Base-by-base conservation (phyloP, 2,329 filamentous ascomycete genomes). In the Colletotrichum sp. region DNA sequence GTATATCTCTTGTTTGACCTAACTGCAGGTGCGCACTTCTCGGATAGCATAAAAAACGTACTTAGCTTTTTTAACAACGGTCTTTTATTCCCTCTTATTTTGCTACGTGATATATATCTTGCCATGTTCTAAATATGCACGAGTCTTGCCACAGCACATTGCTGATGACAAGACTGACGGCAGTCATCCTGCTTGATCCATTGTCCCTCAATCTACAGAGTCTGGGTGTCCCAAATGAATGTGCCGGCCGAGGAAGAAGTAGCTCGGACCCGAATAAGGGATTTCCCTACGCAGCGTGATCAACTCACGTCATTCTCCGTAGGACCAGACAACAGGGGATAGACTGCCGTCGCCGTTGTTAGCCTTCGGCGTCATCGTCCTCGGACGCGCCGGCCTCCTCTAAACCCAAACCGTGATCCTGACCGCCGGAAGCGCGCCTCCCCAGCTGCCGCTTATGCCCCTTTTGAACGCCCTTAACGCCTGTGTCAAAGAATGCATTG, bases 321-420 rank as follows among this genome's bases (percentile, higher is more conserved):
- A 91, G 90, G 89, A 91, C 88, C 89, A 92, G 90, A 87, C 87
- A 89, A 91, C 90, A 93, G 92, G 91, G 92, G 90, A 90, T 91
- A 90, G 89, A 90, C 90, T 89, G 89, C 89, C 90, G 90, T 89
- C 88, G 83, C 88, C 86, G 79, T 81, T 81, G 87, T 87, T 88
- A 90, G 81, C 91, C 92, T 80, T 94, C 79, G 28, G 74, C 71
- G 36, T 91, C 90, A 72, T 93, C 89, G 76, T 93, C 93, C 81
- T 94, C 92, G 81, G 89, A 90, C 83, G 86, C 86, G 84, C 90
- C 90, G 80, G 81, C 82, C 77, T 88, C 87, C 78, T 86, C 85
- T 81, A 84, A 82, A 80, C 82, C 85, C 79, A 80, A 78, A 78
- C 82, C 81, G 72, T 80, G 76, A 73, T 75, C 81, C 75, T 80